Conservation (phyloP, 2,329 filamentous ascomycete genomes). For the Penicillium sp. region DNA sequence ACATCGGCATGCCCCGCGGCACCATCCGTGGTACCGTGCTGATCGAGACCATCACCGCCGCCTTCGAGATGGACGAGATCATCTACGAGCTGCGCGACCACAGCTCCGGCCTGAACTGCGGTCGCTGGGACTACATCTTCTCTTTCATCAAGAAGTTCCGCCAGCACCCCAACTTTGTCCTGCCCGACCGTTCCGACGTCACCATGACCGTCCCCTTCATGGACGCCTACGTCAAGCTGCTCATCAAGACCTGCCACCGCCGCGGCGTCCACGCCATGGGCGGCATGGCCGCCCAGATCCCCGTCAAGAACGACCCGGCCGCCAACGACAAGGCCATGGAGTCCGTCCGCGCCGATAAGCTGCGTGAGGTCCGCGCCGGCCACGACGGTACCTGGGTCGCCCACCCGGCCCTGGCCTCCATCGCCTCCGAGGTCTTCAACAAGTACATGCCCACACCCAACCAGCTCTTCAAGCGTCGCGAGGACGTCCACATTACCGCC, state of each 20-base stretch:
- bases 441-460: slow-evolving; percentile 98
- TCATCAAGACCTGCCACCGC: slow-evolving; percentile 97
- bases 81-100: slow-evolving; percentile 99
- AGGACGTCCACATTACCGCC: slow-evolving; percentile 81
- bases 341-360: slow-evolving; percentile 88
- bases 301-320: slow-evolving; percentile 89
- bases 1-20: slow-evolving; percentile 82
- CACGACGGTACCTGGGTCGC: slow-evolving; percentile 98
- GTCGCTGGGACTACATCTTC: slow-evolving; percentile 99
- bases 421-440: slow-evolving; percentile 94
- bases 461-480: slow-evolving; percentile 86
- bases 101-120: slow-evolving; percentile 94
- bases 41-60: slow-evolving; percentile 96
- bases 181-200: slow-evolving; percentile 85
- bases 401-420: slow-evolving; percentile 85
- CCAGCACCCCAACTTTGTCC: slow-evolving; percentile 86
- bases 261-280: slow-evolving; percentile 98
- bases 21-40: slow-evolving; percentile 94
- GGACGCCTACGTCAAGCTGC: slow-evolving; percentile 93
- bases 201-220: slow-evolving; percentile 99
- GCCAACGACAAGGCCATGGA: slow-evolving; percentile 96
- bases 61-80: slow-evolving; percentile 99
- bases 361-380: slow-evolving; percentile 90
- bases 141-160: slow-evolving; percentile 99
- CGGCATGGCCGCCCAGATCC: slow-evolving; percentile 98